Evolutionary conservation across 1,139 yeast genomes (phyloP).

Genomic region (Saccharomycopsis crataegensis): DNA sequence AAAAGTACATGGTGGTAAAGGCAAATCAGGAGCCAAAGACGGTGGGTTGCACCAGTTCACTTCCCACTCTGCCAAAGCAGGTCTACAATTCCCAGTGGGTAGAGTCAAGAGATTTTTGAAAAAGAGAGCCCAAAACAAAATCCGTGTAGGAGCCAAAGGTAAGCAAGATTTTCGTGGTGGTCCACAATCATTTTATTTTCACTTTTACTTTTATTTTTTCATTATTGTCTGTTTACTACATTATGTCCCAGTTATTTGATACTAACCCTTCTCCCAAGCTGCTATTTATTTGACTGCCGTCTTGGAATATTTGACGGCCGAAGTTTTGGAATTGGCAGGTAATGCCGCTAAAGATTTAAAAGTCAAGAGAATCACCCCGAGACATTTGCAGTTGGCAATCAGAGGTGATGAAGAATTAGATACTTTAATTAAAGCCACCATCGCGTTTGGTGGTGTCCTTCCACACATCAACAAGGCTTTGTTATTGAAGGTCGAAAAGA

Average conservation of each 20-base stretch:
- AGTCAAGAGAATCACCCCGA: slow-evolving; percentile 97
- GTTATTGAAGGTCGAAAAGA: slow-evolving; percentile 86
- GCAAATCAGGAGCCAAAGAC: slow-evolving; percentile 74
- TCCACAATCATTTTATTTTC: not conserved
- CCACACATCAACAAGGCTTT: slow-evolving; percentile 96
- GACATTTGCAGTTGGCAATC: slow-evolving; percentile 96
- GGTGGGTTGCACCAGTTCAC: slow-evolving; percentile 48
- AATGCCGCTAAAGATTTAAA: slow-evolving; percentile 98
- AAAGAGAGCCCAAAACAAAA: slow-evolving; percentile 84
- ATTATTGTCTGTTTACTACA: not conserved
- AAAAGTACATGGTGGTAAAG: slow-evolving; percentile 95
- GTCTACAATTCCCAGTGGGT: slow-evolving; percentile 97
- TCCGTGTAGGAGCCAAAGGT: slow-evolving; percentile 88
- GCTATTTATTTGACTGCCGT: slow-evolving; percentile 97
- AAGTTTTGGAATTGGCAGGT: slow-evolving; percentile 97
- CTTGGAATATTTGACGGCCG: slow-evolving; percentile 94
- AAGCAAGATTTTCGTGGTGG: slow-evolving; percentile 14
- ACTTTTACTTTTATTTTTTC: not conserved
- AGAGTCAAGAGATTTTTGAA: slow-evolving; percentile 95
- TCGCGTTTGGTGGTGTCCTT: slow-evolving; percentile 98
- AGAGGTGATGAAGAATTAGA: slow-evolving; percentile 99
- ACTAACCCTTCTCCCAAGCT: slow-evolving; percentile 34
- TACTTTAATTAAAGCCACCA: slow-evolving; percentile 91
- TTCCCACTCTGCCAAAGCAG: slow-evolving; percentile 96
- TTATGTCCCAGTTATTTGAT: not conserved